These are phyloP conservation scores for Pyracantha coccinea DNA, from an alignment of 331 rosid genomes.

Conservation along the genomic window DNA sequence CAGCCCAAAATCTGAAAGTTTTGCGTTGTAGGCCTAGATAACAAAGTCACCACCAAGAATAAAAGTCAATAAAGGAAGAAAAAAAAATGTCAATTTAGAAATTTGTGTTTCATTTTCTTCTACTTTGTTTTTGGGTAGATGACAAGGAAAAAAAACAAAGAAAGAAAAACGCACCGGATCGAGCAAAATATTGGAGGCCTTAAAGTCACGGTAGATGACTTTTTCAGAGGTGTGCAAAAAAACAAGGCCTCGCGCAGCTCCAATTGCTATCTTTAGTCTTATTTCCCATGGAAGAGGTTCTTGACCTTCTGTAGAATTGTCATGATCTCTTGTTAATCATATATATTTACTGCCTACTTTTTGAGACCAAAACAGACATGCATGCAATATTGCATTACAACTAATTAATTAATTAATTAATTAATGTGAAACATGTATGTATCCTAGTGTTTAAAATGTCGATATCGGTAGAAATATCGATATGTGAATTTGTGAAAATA, in stretches of 20 bases:
- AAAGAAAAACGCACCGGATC: slow-evolving; percentile 33
- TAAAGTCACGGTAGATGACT: slow-evolving; percentile 85
- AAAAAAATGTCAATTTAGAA: neutral
- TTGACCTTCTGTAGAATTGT: slow-evolving; percentile 32
- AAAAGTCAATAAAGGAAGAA: neutral
- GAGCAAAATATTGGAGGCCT: slow-evolving; percentile 75
- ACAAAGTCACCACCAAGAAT: neutral
- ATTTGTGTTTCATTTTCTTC: neutral
- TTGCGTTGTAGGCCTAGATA: slow-evolving; percentile 60
- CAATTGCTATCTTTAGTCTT: slow-evolving; percentile 72
- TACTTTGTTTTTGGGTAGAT: too few species aligned
- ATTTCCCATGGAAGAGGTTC: slow-evolving; percentile 67
- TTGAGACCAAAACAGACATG: neutral
- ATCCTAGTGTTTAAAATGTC: too few species aligned
- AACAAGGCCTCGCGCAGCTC: slow-evolving; percentile 72
- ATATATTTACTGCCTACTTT: neutral
- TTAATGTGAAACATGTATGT: too few species aligned
- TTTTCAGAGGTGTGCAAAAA: slow-evolving; percentile 61
- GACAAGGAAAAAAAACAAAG: neutral
- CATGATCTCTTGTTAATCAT: neutral
- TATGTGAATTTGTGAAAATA: too few species aligned
- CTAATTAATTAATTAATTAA: too few species aligned
- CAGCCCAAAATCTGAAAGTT: slow-evolving; percentile 82
- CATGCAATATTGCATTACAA: neutral
- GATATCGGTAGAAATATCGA: too few species aligned